phyloP scores from a whole-genome alignment of 202 grass and related monocot genomes.

The Cymbopogon flexuosus region DNA sequence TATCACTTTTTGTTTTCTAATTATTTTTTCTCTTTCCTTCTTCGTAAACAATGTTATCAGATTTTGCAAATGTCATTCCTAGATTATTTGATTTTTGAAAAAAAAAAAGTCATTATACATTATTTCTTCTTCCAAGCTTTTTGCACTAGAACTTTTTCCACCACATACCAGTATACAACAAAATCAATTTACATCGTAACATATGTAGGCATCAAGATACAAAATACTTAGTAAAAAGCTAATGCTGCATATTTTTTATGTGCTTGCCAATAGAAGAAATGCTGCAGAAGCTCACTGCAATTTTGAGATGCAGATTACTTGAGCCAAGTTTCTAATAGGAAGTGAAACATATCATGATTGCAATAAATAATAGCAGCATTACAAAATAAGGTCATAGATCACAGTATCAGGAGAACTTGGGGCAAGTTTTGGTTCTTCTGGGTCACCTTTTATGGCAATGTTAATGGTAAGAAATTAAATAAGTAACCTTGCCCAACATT shows the following conservation, averaged over 20 bases:
- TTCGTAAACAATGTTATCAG: too few species aligned
- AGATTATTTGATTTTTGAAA: too few species aligned
- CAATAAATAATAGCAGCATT: not conserved
- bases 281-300: not conserved
- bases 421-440: not conserved
- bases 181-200: not conserved
- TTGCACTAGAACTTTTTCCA: not conserved
- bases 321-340: not conserved
- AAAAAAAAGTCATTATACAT: too few species aligned
- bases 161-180: not conserved
- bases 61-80: too few species aligned
- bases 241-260: too few species aligned
- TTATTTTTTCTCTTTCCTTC: too few species aligned
- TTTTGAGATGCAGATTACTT: conserved; percentile 2
- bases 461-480: not conserved
- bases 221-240: not conserved
- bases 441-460: not conserved
- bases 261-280: too few species aligned
- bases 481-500: not conserved
- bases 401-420: not conserved
- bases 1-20: not conserved
- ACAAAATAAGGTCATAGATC: not conserved
- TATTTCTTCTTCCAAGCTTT: too few species aligned
- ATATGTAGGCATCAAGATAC: not conserved
- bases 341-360: not conserved